Percentiles rank a stretch among this genome's conserved stretches.
These are phyloP conservation scores for Cercis canadensis DNA, from an alignment of 306 rosid genomes.

Conservation along the genomic window DNA sequence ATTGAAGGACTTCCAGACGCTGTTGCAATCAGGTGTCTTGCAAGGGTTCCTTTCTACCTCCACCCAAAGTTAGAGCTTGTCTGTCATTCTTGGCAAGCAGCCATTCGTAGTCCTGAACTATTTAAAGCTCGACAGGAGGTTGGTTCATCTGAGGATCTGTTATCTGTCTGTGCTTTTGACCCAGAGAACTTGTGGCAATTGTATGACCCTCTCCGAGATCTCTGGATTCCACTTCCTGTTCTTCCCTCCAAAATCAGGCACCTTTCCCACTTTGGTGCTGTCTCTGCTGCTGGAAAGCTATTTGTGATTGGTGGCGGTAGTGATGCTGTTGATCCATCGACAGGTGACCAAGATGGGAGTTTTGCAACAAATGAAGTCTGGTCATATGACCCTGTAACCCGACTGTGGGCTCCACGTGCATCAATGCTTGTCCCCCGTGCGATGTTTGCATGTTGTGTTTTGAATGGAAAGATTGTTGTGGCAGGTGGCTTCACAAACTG, in stretches of 20 bases:
- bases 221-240: slow-evolving; percentile 94
- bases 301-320: slow-evolving; percentile 98
- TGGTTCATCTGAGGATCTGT: slow-evolving; percentile 78
- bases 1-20: slow-evolving; percentile 97
- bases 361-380: slow-evolving; percentile 96
- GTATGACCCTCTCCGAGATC: slow-evolving; percentile 83
- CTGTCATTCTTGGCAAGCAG: slow-evolving; percentile 86
- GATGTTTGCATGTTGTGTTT: slow-evolving; percentile 96
- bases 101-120: slow-evolving; percentile 79
- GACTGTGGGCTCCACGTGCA: slow-evolving; percentile 78
- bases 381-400: slow-evolving; percentile 88
- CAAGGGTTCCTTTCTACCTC: slow-evolving; percentile 89
- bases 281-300: slow-evolving; percentile 82
- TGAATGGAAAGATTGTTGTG: slow-evolving; percentile 89
- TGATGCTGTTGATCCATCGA: slow-evolving; percentile 90
- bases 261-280: slow-evolving; percentile 91
- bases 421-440: slow-evolving; percentile 94
- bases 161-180: slow-evolving; percentile 89
- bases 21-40: slow-evolving; percentile 91
- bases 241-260: slow-evolving; percentile 89
- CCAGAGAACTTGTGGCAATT: slow-evolving; percentile 98
- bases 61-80: slow-evolving; percentile 86
- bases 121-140: slow-evolving; percentile 82
- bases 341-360: slow-evolving; percentile 97
- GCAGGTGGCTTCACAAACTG: slow-evolving; percentile 98